Evolutionary conservation across 257 asterid genomes (phyloP).

Genomic region (Avicennia marina): DNA sequence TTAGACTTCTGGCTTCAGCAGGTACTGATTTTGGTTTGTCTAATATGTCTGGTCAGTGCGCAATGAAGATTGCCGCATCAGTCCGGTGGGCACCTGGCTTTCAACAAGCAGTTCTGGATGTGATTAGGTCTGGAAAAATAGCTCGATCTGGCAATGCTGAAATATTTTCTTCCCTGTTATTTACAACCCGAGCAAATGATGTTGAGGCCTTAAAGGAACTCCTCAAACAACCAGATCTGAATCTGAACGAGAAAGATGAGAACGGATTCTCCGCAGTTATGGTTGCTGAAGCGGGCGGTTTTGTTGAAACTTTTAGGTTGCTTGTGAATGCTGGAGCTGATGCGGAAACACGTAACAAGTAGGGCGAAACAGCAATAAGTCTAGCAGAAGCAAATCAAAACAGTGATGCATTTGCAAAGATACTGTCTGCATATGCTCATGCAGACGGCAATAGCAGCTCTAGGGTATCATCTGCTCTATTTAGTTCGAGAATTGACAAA

Average conservation of each 20-base stretch:
- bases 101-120: constrained; percentile 40
- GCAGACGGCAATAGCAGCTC: constrained; percentile 15
- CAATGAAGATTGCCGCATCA: constrained; percentile 36
- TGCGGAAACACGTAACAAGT: constrained; percentile 32
- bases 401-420: constrained; percentile 41
- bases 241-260: constrained; percentile 52
- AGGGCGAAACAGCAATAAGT: constrained; percentile 51
- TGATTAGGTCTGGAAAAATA: constrained; percentile 42
- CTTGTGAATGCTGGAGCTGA: constrained; percentile 59
- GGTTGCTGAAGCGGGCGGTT: constrained; percentile 53
- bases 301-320: constrained; percentile 45
- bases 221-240: constrained; percentile 32
- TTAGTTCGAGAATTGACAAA: constrained; percentile 20
- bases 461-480: too few relatives aligned
- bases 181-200: constrained; percentile 46
- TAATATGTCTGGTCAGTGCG: constrained; percentile 31
- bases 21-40: constrained; percentile 62
- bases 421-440: constrained; percentile 31
- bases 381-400: constrained; percentile 49
- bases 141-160: constrained; percentile 38
- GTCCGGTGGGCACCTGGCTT: constrained; percentile 41
- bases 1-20: constrained; percentile 45
- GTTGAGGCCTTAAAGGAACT: constrained; percentile 43
- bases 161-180: constrained; percentile 41
- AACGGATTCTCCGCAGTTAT: constrained; percentile 55